Evolutionary conservation across 257 asterid species (phyloP), one percentile per base, ranked within the genome.

Genomic region (Lithospermum erythrorhizon): DNA sequence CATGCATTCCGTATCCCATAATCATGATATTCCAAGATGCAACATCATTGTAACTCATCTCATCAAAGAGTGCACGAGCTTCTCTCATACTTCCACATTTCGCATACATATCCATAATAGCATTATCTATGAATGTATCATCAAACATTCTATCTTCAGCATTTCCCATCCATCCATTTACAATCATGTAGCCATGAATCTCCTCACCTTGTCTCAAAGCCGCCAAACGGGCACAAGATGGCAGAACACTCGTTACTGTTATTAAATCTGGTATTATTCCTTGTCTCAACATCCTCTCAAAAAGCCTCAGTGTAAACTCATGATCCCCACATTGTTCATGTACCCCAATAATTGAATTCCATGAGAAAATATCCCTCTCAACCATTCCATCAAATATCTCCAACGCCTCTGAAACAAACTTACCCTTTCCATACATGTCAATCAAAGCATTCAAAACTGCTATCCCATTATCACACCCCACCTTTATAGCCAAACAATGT

Each of bases 1-100:
- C 96, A 10, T 82, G 87, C 86, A 83, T 76, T 49, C 96, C 97
- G 56, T 82, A 85, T 45, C 96, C 90, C 95, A 79, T 83, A 32
- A 85, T 85, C 89, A 90, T 75, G 55, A 87, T 85, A 59, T 90
- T 90, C 96, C 96, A 87, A 1, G 97, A 90, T 3, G 96, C 96
- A 21, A 72, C 77, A 70, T 87, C 95, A 69, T 71, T 87, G 25
- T 53, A 41, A 59, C 58, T 68, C 78, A 75, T 80, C 72, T 41
- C 68, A 64, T 90, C 84, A 53, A 85, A 90, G 61, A 82, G 73
- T 55, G 68, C 57, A 25, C 61, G 78, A 19, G 95, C 89, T 61
- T 85, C 94, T 69, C 84, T 81, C 81, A 85, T 66, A 41, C 85
- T 74, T 61, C 95, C 95, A 30, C 95, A 89, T 74, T 89, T 87